These are phyloP conservation scores for Aureobasidium zeae DNA, from an alignment of 2,329 filamentous ascomycete species.

Conservation along the genomic window DNA sequence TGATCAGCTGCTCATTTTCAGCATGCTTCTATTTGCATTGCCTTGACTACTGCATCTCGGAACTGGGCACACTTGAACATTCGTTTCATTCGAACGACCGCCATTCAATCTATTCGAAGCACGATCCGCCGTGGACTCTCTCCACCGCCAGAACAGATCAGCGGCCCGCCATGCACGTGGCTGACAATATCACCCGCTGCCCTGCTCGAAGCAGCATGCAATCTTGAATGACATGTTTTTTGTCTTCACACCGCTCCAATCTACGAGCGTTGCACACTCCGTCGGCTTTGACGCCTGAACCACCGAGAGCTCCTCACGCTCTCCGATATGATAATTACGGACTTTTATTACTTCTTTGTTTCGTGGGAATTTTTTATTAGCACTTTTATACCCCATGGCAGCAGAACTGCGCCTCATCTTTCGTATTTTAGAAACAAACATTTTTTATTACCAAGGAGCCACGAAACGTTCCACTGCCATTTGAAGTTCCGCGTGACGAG, in stretches of 20 bases:
- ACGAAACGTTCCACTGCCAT: no score
- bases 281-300: background rate
- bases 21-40: constrained; percentile 5
- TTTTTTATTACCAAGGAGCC: no score
- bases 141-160: constrained; percentile 6
- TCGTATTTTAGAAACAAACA: no score
- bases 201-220: background rate
- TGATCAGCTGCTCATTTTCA: constrained; percentile 1
- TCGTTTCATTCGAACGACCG: background rate
- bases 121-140: constrained; percentile 10
- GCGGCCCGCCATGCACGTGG: background rate
- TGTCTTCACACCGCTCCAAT: background rate
- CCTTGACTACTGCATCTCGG: background rate
- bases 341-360: constrained; percentile 2
- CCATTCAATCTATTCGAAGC: constrained; percentile 12
- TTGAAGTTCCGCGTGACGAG: no score
- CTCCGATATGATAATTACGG: background rate
- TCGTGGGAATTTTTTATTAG: background rate
- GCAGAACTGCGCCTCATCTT: constrained; percentile 4
- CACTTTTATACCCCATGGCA: constrained; percentile 10
- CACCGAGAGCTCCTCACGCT: no score
- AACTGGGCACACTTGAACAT: constrained; percentile 1
- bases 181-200: background rate
- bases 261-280: background rate
- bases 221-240: background rate